Percentiles rank a stretch among this genome's conserved stretches.
These are phyloP conservation scores for Cordyceps pruinosa DNA, from an alignment of 2,329 filamentous ascomycete species.

Conservation along the genomic window DNA sequence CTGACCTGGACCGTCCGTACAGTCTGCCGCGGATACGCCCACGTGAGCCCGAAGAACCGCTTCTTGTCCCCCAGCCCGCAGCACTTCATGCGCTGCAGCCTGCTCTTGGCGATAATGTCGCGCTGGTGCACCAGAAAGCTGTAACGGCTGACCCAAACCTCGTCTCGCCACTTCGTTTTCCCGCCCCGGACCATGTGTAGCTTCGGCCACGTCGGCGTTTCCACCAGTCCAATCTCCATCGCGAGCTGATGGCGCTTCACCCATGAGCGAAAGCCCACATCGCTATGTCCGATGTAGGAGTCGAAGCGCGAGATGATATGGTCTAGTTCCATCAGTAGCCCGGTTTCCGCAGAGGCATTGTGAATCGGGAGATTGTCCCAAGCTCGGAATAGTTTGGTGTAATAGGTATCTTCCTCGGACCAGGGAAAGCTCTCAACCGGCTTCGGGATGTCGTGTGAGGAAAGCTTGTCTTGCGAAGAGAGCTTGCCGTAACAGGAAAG, in stretches of 20 bases:
- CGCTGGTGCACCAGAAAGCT: slow-evolving; percentile 19
- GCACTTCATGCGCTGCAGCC: background rate
- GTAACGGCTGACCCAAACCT: slow-evolving; percentile 20
- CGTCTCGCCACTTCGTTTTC: slow-evolving; percentile 14
- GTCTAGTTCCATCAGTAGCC: slow-evolving; percentile 17
- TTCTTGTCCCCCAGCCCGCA: background rate
- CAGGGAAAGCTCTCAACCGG: background rate
- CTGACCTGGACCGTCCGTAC: background rate
- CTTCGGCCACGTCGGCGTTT: slow-evolving; percentile 13
- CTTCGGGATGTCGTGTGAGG: background rate
- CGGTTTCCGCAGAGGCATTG: slow-evolving; percentile 8
- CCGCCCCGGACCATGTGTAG: slow-evolving; percentile 6
- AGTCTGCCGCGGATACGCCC: slow-evolving; percentile 6
- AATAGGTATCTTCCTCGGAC: background rate
- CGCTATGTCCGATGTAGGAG: slow-evolving; percentile 17
- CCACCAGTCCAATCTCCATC: slow-evolving; percentile 16
- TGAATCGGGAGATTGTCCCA: slow-evolving; percentile 6
- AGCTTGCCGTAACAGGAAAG: background rate
- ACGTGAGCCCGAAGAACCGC: background rate
- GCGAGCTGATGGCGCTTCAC: slow-evolving; percentile 19
- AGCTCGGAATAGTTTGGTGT: slow-evolving; percentile 9
- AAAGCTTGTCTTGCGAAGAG: too few species aligned
- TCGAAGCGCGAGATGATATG: slow-evolving; percentile 19
- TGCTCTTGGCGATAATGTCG: slow-evolving; percentile 13
- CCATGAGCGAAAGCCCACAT: slow-evolving; percentile 19